Percentiles rank a stretch among this genome's conserved stretches.
Conservation (phyloP, 129 eudicot genomes). For the Saposhnikovia divaricata region DNA sequence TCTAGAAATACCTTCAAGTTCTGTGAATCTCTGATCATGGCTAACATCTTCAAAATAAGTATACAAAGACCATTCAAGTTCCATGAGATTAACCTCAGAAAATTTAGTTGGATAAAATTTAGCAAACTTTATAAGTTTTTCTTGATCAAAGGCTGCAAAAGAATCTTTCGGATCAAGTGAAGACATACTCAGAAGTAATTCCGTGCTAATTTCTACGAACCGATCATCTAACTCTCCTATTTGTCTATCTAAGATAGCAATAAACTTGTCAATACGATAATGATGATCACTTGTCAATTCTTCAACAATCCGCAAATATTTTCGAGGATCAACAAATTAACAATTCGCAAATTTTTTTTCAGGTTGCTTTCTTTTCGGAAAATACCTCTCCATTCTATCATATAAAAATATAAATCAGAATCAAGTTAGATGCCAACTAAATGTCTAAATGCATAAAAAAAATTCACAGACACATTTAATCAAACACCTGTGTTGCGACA, state of each 20-base stretch:
- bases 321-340: background rate
- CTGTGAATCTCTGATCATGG: background rate
- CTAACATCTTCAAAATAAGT: background rate
- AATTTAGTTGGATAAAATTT: background rate
- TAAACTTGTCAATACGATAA: background rate
- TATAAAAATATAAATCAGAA: too few relatives aligned
- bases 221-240: background rate
- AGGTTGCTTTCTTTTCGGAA: too few relatives aligned
- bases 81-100: too few relatives aligned
- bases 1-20: background rate
- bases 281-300: background rate
- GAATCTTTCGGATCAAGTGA: background rate
- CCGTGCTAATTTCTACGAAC: background rate
- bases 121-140: background rate
- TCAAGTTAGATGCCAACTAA: too few relatives aligned
- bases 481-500: too few relatives aligned
- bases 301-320: background rate
- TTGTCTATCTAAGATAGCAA: background rate
- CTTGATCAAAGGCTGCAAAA: background rate
- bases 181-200: background rate
- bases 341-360: too few relatives aligned
- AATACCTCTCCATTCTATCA: too few relatives aligned
- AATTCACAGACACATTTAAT: too few relatives aligned
- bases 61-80: background rate
- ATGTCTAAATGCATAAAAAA: too few relatives aligned